A percentile compares a stretch with the other conserved stretches of the same genome.
phyloP scores from a whole-genome alignment of 2,329 filamentous ascomycete genomes.

The Fusarium sp. region DNA sequence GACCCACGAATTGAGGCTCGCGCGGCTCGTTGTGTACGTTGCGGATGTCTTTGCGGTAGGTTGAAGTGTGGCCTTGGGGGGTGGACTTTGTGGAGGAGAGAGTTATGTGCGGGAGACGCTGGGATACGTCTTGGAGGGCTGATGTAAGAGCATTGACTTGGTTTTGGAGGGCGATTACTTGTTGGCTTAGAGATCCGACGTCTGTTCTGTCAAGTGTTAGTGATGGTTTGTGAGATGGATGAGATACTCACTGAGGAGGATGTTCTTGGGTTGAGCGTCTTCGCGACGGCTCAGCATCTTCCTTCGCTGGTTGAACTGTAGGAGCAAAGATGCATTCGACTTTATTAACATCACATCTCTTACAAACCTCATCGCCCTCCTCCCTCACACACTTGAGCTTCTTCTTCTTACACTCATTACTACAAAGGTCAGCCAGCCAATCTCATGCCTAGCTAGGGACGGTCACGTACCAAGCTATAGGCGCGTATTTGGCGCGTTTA shows the following conservation, averaged over 20 bases:
- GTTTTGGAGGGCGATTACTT: background rate
- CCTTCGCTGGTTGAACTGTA: background rate
- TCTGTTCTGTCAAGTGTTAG: background rate
- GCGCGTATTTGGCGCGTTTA: constrained; percentile 18
- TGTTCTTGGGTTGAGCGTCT: background rate
- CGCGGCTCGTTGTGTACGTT: background rate
- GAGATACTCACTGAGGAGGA: background rate
- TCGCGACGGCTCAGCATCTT: background rate
- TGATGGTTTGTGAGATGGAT: accelerated
- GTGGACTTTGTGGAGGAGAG: background rate
- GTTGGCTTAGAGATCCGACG: background rate
- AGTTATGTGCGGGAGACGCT: background rate
- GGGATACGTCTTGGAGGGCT: constrained; percentile 1
- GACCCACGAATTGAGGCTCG: constrained; percentile 1
- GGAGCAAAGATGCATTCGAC: background rate
- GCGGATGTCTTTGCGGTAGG: constrained; percentile 1
- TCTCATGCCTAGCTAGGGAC: too few species aligned
- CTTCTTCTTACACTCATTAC: constrained; percentile 15
- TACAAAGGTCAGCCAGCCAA: background rate
- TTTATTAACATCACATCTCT: background rate
- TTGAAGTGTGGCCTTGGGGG: background rate
- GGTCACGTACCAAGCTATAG: constrained; percentile 8
- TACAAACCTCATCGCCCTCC: background rate
- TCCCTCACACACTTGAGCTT: constrained; percentile 16
- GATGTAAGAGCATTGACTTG: background rate